phyloP scores from a whole-genome alignment of 2,329 filamentous ascomycete genomes.

The Fusarium sp. region DNA sequence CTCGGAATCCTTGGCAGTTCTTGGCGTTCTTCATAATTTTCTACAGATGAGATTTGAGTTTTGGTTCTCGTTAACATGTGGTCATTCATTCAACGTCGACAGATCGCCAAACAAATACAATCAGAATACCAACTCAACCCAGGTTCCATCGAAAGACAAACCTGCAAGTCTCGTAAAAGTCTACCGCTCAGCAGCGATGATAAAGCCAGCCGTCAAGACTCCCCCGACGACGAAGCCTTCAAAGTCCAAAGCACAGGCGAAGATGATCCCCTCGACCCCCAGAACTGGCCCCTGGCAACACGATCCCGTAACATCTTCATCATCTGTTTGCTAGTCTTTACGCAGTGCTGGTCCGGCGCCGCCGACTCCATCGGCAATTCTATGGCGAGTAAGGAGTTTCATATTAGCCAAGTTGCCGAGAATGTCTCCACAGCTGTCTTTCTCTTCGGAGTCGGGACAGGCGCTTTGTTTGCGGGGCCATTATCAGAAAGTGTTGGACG shows the following conservation, averaged over 20 bases:
- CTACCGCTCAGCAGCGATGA: background rate
- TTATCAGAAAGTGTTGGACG: constrained; percentile 52
- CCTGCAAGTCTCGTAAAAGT: background rate
- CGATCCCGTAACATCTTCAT: constrained; percentile 48
- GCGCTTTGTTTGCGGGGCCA: constrained; percentile 50
- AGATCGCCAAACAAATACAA: background rate
- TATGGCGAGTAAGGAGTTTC: constrained; percentile 56
- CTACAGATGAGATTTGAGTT: background rate
- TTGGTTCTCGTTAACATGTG: background rate
- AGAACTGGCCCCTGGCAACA: constrained; percentile 50
- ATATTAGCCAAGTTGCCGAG: constrained; percentile 60
- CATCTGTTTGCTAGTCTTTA: constrained; percentile 54
- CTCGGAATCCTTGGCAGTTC: rapidly evolving
- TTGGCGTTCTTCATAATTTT: too few species aligned
- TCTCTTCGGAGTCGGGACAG: constrained; percentile 50
- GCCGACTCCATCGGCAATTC: constrained; percentile 61
- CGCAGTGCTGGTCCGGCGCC: constrained; percentile 58
- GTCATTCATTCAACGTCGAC: background rate
- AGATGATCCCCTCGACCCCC: constrained; percentile 54
- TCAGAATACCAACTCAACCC: background rate
- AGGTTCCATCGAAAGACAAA: background rate
- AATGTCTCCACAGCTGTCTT: constrained; percentile 56
- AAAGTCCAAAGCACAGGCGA: background rate
- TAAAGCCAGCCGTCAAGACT: background rate
- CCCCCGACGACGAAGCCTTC: background rate